Percentiles rank a stretch among this genome's conserved stretches.
phyloP scores from a whole-genome alignment of 495 filamentous ascomycete species.

The Platismatia glauca region DNA sequence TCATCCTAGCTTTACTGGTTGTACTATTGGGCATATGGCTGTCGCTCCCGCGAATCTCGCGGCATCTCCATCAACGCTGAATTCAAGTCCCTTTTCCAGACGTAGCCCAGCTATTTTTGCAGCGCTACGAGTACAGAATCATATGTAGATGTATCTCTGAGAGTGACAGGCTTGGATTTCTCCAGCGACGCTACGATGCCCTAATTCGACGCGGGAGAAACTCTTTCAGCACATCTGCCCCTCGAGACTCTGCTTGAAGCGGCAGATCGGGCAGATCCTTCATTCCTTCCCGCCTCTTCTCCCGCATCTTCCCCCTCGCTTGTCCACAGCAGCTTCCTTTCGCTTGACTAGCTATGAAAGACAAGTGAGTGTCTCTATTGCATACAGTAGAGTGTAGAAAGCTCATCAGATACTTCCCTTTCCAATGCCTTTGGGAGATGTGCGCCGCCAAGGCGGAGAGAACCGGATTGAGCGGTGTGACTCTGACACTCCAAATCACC shows the following conservation, averaged over 20 bases:
- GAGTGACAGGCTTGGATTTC: neutral
- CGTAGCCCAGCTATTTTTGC: neutral
- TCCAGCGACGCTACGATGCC: neutral
- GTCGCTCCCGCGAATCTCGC: constrained; percentile 29
- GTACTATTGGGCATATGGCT: constrained; percentile 51
- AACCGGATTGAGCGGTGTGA: neutral
- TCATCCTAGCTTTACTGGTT: constrained; percentile 58
- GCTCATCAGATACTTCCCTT: neutral
- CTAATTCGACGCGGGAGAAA: too few relatives aligned
- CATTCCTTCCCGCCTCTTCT: neutral
- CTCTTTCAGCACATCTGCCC: too few relatives aligned
- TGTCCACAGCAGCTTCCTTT: neutral
- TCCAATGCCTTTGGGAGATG: neutral
- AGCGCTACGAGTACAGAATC: neutral
- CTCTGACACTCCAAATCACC: neutral
- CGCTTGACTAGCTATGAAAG: too few relatives aligned
- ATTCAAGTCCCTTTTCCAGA: neutral
- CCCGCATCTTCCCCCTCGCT: neutral
- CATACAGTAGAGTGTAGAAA: too few relatives aligned
- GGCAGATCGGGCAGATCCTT: neutral
- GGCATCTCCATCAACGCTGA: constrained; percentile 19
- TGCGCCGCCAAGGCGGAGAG: neutral
- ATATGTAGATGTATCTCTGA: too few relatives aligned
- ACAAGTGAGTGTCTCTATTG: neutral
- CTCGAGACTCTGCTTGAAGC: too few relatives aligned